phyloP scores from a whole-genome alignment of 257 asterid genomes.

The Coffea canephora region DNA sequence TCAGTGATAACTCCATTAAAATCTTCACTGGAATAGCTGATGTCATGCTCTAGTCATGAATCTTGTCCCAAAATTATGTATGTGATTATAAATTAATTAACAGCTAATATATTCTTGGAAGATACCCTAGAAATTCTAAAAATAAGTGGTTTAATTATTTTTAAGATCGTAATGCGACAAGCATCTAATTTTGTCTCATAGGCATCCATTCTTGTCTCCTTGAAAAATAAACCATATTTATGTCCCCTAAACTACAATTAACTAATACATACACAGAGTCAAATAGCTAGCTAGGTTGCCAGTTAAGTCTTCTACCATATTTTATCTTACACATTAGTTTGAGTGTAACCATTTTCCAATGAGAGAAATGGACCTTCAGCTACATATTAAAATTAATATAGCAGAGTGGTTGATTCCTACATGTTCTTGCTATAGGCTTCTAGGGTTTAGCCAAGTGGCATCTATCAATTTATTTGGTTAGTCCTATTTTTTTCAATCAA shows the following conservation, averaged over 20 bases:
- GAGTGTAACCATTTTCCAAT: neutral
- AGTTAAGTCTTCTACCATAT: neutral
- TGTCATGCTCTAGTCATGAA: neutral
- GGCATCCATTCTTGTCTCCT: neutral
- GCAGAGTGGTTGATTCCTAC: conserved; percentile 15
- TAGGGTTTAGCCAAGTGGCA: conserved; percentile 25
- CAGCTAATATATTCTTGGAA: neutral
- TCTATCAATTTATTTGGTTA: too few species aligned
- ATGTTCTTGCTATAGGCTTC: neutral
- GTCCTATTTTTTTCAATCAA: too few species aligned
- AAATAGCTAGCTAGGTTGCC: neutral
- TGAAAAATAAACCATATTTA: neutral
- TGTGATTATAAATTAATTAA: neutral
- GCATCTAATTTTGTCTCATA: neutral
- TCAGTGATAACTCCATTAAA: neutral
- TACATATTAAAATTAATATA: neutral
- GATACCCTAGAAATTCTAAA: neutral
- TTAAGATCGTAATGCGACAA: neutral
- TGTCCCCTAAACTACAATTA: neutral
- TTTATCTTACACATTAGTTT: neutral
- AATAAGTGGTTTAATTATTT: neutral
- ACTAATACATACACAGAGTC: too few species aligned
- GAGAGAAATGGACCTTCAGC: neutral
- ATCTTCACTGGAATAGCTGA: neutral
- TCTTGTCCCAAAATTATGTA: neutral